A percentile compares a stretch with the other conserved stretches of the same genome.
phyloP scores from a whole-genome alignment of 2,329 filamentous ascomycete species.

The Chrysosporium queenslandicum region DNA sequence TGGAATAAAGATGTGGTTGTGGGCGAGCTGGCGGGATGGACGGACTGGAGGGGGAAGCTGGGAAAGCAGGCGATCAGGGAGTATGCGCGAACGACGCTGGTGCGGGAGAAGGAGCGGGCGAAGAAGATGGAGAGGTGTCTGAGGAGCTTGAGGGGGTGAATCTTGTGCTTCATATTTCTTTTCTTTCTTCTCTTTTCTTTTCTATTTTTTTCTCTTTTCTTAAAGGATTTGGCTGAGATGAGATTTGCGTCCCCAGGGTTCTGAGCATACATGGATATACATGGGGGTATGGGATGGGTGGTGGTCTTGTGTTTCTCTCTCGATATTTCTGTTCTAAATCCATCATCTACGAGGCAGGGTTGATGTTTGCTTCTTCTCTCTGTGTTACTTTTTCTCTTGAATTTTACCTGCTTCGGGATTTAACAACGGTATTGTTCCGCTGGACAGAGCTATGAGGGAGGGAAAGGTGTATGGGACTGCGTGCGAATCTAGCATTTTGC shows the following conservation, averaged over 20 bases:
- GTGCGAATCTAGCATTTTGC: no score
- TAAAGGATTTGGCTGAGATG: no score
- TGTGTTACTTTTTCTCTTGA: no score
- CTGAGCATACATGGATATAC: not conserved
- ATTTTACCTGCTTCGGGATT: no score
- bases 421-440: no score
- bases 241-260: no score
- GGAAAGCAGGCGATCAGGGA: conserved; percentile 64
- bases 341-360: no score
- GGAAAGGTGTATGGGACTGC: no score
- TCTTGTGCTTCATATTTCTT: no score
- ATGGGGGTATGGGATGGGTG: not conserved
- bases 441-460: no score
- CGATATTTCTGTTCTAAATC: no score
- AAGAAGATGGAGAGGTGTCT: conserved; percentile 73
- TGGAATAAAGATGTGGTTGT: conserved; percentile 94
- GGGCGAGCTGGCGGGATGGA: conserved; percentile 84
- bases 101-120: conserved; percentile 67
- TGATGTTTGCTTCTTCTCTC: no score
- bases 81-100: conserved; percentile 66
- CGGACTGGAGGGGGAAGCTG: conserved; percentile 72
- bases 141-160: conserved; percentile 45
- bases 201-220: not conserved
- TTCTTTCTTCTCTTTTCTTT: not conserved
- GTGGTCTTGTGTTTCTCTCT: not conserved